Percentiles rank a stretch among this genome's conserved stretches.
These are phyloP conservation scores for Komagataella phaffii DNA, from an alignment of 805 yeast species.

Conservation along the genomic window DNA sequence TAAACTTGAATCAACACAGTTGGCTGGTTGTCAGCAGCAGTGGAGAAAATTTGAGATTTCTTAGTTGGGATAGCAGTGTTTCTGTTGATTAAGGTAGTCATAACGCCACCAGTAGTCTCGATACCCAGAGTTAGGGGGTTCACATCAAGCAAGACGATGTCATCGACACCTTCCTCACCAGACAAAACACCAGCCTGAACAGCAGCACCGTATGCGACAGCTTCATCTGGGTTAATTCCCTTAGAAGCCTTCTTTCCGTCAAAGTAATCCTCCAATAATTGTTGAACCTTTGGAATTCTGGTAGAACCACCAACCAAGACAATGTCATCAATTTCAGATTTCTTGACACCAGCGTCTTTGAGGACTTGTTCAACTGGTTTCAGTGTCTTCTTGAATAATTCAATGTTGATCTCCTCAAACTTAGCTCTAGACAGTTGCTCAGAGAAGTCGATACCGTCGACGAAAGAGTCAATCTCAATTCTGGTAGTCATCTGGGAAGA, in stretches of 20 bases:
- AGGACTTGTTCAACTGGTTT: constrained; percentile 94
- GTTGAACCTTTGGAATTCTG: constrained; percentile 97
- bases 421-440: constrained; percentile 95
- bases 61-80: constrained; percentile 93
- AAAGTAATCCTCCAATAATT: constrained; percentile 79
- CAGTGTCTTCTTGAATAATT: constrained; percentile 84
- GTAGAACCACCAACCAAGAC: constrained; percentile 99
- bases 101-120: constrained; percentile 95
- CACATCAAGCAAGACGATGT: constrained; percentile 81
- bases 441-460: constrained; percentile 89
- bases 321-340: constrained; percentile 83
- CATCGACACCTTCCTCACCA: constrained; percentile 91
- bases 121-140: constrained; percentile 92
- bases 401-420: constrained; percentile 92
- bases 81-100: constrained; percentile 91
- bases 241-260: constrained; percentile 93
- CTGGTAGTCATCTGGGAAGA: constrained; percentile 93
- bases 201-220: constrained; percentile 99
- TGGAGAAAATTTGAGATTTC: constrained; percentile 89
- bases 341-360: constrained; percentile 83
- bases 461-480: constrained; percentile 90
- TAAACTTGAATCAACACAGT: constrained; percentile 87
- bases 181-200: constrained; percentile 97
- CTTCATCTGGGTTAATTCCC: constrained; percentile 98
- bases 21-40: constrained; percentile 94